phyloP scores from a whole-genome alignment of 2,329 filamentous ascomycete species.

The Penicillium expansum region DNA sequence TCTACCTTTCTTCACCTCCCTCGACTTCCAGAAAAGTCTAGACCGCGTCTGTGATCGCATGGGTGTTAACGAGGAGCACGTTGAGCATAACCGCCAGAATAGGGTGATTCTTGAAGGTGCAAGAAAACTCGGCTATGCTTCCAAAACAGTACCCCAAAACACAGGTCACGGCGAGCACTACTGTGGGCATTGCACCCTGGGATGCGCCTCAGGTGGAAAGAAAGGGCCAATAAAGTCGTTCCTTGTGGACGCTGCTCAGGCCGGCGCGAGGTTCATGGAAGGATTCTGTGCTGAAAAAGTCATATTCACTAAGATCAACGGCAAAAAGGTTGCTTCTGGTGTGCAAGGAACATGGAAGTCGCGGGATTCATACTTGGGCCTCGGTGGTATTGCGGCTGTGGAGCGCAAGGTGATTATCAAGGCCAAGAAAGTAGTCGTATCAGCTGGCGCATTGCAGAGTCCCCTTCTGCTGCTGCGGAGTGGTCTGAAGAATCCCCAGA shows the following conservation, averaged over 20 bases:
- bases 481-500: constrained; percentile 74
- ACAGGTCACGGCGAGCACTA: constrained; percentile 70
- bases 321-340: constrained; percentile 62
- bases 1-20: constrained; percentile 69
- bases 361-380: constrained; percentile 61
- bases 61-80: constrained; percentile 65
- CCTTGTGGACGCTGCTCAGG: constrained; percentile 73
- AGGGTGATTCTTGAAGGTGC: constrained; percentile 70
- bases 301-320: constrained; percentile 59
- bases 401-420: constrained; percentile 66
- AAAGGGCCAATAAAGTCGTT: constrained; percentile 74
- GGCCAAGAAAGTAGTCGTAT: constrained; percentile 77
- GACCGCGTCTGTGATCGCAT: constrained; percentile 77
- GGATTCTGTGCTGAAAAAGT: constrained; percentile 72
- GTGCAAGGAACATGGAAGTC: constrained; percentile 74
- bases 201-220: constrained; percentile 67
- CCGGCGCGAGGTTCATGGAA: constrained; percentile 79
- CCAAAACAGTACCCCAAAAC: constrained; percentile 73
- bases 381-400: constrained; percentile 52
- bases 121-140: constrained; percentile 68
- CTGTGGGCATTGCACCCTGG: constrained; percentile 64
- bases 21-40: constrained; percentile 72
- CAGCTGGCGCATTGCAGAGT: constrained; percentile 71
- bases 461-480: constrained; percentile 75
- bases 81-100: constrained; percentile 73